A percentile compares a stretch with the other conserved stretches of the same genome.
Conservation (phyloP, 1,139 yeast genomes). For the Kluyveromyces sp. region DNA sequence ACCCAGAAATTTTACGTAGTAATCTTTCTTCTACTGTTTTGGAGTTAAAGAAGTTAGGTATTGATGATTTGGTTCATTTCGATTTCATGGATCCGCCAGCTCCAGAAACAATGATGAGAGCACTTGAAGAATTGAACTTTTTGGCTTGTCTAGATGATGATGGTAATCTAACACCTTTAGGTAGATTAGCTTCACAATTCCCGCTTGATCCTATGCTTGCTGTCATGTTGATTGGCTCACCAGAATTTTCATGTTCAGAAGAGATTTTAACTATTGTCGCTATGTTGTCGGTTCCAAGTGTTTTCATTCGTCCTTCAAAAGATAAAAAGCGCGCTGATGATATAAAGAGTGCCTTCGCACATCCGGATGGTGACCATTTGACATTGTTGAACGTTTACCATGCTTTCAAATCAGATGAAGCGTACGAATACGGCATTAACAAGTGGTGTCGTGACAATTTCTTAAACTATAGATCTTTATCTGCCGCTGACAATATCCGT, state of each 20-base stretch:
- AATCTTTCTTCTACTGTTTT: constrained; percentile 88
- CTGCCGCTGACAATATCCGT: constrained; percentile 79
- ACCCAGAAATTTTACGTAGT: constrained; percentile 89
- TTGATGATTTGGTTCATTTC: constrained; percentile 93
- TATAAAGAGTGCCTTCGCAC: constrained; percentile 79
- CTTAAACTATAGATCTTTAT: constrained; percentile 72
- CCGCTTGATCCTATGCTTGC: constrained; percentile 96
- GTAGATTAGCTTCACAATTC: constrained; percentile 84
- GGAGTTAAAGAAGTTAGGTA: constrained; percentile 86
- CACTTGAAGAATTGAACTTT: constrained; percentile 89
- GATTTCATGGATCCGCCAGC: constrained; percentile 99
- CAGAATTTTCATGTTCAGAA: constrained; percentile 78
- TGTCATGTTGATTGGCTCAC: constrained; percentile 82
- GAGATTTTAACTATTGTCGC: constrained; percentile 87
- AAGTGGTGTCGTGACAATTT: constrained; percentile 93
- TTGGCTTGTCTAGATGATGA: constrained; percentile 85
- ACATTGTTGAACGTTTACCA: constrained; percentile 84
- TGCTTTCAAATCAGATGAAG: constrained; percentile 71
- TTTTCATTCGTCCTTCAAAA: constrained; percentile 87
- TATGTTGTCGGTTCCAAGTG: constrained; percentile 83
- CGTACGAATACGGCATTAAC: constrained; percentile 48
- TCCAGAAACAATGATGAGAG: constrained; percentile 99
- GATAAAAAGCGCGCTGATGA: constrained; percentile 91
- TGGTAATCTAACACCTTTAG: constrained; percentile 82
- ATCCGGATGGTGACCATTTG: constrained; percentile 92